Base-by-base conservation (phyloP, 2,329 filamentous ascomycete species). In the Penicillium sp. region DNA sequence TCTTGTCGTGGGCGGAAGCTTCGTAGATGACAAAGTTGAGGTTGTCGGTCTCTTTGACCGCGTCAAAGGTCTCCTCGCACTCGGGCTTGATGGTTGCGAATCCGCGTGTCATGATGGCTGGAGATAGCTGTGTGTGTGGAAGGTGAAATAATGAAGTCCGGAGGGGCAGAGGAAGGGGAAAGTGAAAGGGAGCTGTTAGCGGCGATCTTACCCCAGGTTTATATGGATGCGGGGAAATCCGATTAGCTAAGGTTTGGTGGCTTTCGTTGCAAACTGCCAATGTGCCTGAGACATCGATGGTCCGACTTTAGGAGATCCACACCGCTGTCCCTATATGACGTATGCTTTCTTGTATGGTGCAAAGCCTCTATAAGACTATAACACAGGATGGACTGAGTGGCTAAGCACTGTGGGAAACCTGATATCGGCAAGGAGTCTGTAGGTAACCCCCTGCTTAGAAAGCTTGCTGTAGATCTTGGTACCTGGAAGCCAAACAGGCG, bases 51-150 rank as follows among this genome's bases (percentile, higher is more conserved):
- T 62, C 64, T 54, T 65, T 65, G 58, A 67, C 57, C 34, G 59
- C 37, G 45, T 65, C 64, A 50, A 67, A 67, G 48, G 45, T 54
- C 10, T 49, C 51, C 58, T 65, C 61, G 39, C 63, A 65, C 50
- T 67, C 59, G 15, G 64, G 63, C 22, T 58, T 51, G 55, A 67
- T 65, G 42, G 64, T 58, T 57, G 64, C 64, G 42, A 64, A 62
- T 47, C 60, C 59, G 39, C 55, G 54, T 14, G 64, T 67, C 64
- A 67, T 67, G 45, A 22, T 65, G 39, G 49, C 48, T 8, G 34
- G n/a, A 39, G 37, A 12, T 2, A 4, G 6, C 3, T 5, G 17
- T 17, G 31, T 31, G 31, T n/a, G 11, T 42, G 7, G 53, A n/a
- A 11, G 20, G 28, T 53, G 37, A 6, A 28, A 25, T 14, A 28